Percentiles rank a stretch among this genome's conserved stretches.
Conservation (phyloP, 495 filamentous ascomycete genomes). For the Margaritispora aquatica region DNA sequence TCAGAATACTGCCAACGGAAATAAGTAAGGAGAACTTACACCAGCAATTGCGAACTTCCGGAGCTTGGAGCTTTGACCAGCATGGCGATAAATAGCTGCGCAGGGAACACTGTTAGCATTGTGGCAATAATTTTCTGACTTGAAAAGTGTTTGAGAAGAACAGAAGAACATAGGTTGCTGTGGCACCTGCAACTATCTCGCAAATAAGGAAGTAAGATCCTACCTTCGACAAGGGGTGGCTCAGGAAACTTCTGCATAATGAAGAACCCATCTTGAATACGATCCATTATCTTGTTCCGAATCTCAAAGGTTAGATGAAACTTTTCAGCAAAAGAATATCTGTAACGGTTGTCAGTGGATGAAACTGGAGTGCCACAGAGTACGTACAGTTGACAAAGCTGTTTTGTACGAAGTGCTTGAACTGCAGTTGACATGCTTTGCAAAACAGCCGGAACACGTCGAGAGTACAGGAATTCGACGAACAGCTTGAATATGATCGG, state of each 20-base stretch:
- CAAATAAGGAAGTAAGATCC: not conserved
- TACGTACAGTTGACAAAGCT: conserved; percentile 16
- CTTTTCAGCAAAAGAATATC: conserved; percentile 1
- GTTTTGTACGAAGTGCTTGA: not conserved
- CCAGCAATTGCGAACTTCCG: not conserved
- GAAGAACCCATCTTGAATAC: conserved; percentile 13
- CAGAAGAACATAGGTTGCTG: no score
- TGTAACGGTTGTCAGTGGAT: no score
- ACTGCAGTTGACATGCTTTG: not conserved
- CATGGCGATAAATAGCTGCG: not conserved
- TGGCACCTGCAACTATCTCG: no score
- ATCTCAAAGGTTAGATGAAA: not conserved
- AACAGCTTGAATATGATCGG: conserved; percentile 8
- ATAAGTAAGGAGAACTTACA: no score
- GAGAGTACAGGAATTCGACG: conserved; percentile 10
- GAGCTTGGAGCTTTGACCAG: not conserved
- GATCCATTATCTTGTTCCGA: conserved; percentile 15
- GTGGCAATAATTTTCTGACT: no score
- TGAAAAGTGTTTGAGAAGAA: not conserved
- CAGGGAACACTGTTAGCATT: not conserved
- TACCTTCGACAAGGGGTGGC: not conserved
- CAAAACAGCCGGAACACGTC: not conserved
- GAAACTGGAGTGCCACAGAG: no score
- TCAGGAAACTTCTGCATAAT: conserved; percentile 6
- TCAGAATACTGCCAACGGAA: no score